phyloP scores from a whole-genome alignment of 306 rosid species.

The Rubus parviflorus region DNA sequence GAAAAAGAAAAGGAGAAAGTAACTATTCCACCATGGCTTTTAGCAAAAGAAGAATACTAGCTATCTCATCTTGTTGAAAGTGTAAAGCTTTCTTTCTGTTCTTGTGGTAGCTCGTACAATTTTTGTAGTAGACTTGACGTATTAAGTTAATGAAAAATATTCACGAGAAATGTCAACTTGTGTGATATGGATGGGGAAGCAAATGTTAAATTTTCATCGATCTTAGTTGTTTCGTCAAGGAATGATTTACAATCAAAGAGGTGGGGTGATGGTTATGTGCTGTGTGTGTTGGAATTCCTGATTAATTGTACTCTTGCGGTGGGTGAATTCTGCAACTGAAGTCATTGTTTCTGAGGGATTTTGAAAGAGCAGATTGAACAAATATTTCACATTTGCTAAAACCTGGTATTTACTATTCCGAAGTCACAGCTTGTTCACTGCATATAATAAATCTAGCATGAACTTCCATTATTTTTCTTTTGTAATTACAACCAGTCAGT shows the following conservation, averaged over 20 bases:
- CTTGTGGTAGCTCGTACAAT: neutral
- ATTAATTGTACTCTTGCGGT: neutral
- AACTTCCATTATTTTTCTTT: conserved; percentile 23
- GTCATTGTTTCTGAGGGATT: neutral
- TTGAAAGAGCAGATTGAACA: neutral
- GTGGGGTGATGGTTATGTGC: neutral
- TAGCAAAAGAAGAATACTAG: neutral
- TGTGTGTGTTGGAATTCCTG: neutral
- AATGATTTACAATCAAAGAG: neutral
- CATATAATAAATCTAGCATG: neutral
- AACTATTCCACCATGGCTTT: conserved; percentile 6
- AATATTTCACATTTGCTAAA: neutral
- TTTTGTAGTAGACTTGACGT: neutral
- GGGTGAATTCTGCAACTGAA: neutral
- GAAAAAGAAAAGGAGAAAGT: conserved; percentile 54
- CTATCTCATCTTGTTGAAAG: neutral
- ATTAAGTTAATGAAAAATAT: neutral
- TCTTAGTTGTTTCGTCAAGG: neutral
- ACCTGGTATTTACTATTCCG: neutral
- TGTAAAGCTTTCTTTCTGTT: neutral
- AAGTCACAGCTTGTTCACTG: neutral
- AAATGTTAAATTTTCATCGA: neutral
- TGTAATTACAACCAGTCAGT: conserved; percentile 26
- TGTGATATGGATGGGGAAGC: neutral
- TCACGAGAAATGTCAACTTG: neutral